Conservation (phyloP, 2,329 filamentous ascomycete genomes). For the Thelonectria olida region DNA sequence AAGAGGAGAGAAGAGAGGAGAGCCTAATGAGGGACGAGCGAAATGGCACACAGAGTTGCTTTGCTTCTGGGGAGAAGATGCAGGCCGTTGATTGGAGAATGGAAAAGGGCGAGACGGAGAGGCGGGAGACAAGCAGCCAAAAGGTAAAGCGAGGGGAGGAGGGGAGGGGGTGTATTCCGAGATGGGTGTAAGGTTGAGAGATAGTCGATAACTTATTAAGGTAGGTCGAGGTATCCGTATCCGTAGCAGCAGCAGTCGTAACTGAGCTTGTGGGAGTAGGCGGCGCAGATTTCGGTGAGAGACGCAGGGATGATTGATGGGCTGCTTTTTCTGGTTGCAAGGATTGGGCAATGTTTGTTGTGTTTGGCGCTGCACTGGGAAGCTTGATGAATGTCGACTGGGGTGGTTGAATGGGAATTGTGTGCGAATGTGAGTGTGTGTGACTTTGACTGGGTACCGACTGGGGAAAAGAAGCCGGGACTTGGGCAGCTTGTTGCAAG, state of each 20-base stretch:
- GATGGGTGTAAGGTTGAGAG: neutral
- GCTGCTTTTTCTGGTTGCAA: slow-evolving; percentile 31
- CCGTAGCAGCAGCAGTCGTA: slow-evolving; percentile 23
- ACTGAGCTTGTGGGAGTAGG: slow-evolving; percentile 1
- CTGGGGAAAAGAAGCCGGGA: slow-evolving; percentile 9
- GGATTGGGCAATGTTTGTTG: slow-evolving; percentile 6
- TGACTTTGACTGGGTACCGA: slow-evolving; percentile 14
- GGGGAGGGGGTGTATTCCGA: slow-evolving; percentile 25
- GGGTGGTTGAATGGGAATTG: slow-evolving; percentile 18
- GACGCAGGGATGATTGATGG: slow-evolving; percentile 39
- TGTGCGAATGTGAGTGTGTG: slow-evolving; percentile 11
- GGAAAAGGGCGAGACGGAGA: slow-evolving; percentile 27
- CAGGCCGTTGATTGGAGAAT: slow-evolving; percentile 41
- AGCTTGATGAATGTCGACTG: slow-evolving; percentile 1
- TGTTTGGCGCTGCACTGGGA: slow-evolving; percentile 13
- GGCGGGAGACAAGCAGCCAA: slow-evolving; percentile 12
- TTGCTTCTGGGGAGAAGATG: slow-evolving; percentile 36
- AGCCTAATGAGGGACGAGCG: slow-evolving; percentile 7
- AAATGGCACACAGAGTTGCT: slow-evolving; percentile 20
- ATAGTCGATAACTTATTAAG: slow-evolving; percentile 6
- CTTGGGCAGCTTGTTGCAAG: neutral
- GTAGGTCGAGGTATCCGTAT: slow-evolving; percentile 2
- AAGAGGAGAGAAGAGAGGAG: neutral
- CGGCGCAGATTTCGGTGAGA: slow-evolving; percentile 38
- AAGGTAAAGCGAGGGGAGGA: neutral